These are phyloP conservation scores for Rubus parviflorus DNA, from an alignment of 306 rosid species.

Conservation along the genomic window DNA sequence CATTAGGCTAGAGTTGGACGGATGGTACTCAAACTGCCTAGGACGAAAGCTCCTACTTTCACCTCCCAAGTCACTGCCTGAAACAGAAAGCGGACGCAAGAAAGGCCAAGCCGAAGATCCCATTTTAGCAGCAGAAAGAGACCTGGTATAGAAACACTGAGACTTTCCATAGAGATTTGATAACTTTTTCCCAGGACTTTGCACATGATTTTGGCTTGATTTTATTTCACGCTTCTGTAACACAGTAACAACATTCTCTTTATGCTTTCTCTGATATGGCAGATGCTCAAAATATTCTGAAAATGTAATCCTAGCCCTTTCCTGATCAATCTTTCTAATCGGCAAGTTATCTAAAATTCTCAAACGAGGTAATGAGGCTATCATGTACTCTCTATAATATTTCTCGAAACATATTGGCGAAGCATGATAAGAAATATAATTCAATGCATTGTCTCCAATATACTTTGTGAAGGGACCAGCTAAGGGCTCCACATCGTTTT, in stretches of 20 bases:
- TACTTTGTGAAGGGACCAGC: slow-evolving; percentile 32
- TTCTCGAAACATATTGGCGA: slow-evolving; percentile 81
- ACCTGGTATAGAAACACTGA: slow-evolving; percentile 58
- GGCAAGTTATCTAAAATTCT: slow-evolving; percentile 63
- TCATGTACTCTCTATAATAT: slow-evolving; percentile 77
- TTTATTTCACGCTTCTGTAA: slow-evolving; percentile 66
- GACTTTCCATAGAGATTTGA: slow-evolving; percentile 47
- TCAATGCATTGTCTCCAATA: slow-evolving; percentile 49
- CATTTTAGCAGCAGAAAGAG: slow-evolving; percentile 74
- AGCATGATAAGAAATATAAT: slow-evolving; percentile 60
- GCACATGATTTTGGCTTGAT: slow-evolving; percentile 43
- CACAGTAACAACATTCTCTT: slow-evolving; percentile 61
- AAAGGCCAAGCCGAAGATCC: slow-evolving; percentile 82
- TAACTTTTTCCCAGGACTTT: slow-evolving; percentile 33
- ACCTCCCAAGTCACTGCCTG: slow-evolving; percentile 44
- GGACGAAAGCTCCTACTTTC: slow-evolving; percentile 63
- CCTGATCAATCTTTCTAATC: slow-evolving; percentile 56
- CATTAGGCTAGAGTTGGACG: slow-evolving; percentile 72
- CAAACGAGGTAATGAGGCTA: slow-evolving; percentile 64
- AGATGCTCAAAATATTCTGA: slow-evolving; percentile 63
- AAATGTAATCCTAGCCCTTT: slow-evolving; percentile 53
- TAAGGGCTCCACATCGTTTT: slow-evolving; percentile 42
- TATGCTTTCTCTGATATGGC: slow-evolving; percentile 64
- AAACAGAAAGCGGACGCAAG: slow-evolving; percentile 60
- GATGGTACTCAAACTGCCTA: slow-evolving; percentile 89